Evolutionary conservation across 106 monocot species (phyloP), one percentile per base, ranked within the genome.

Genomic region (Gastrodia elata): DNA sequence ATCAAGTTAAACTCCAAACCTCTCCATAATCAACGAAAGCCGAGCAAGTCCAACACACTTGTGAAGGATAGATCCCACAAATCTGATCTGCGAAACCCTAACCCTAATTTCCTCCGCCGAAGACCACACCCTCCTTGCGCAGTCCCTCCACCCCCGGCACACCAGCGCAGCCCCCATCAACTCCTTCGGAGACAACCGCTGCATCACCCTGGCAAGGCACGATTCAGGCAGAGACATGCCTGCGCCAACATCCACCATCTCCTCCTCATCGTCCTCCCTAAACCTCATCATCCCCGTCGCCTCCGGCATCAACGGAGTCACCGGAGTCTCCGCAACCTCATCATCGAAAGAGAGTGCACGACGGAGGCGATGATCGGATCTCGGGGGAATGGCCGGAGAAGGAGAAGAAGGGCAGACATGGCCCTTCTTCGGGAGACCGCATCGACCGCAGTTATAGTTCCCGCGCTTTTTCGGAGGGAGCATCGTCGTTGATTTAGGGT

Each of bases 391-490:
- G 22, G 71, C 33, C 8, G 81, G 40, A 74, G 38, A 48, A 74
- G 73, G 64, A 55, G 59, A 37, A 44, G 77, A 43, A 64, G 76
- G 0, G 80, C 97, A 98, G 55, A 88, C 80, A 76, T 98, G 98
- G 67, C 98, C 98, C 78, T 89, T 90, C 84, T 98, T 98, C 13
- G 93, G 98, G 34, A 83, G 84, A 38, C 98, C 98, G 64, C 98
- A 98, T 18, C 93, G 90, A 56, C 98, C 98, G 70, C 98, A 98
- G 88, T 93, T 98, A 80, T 98, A 98, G 83, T 77, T 98, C 48
- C 98, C 98, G 8, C 93, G 91, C 61, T 83, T 78, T 85, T 93
- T 93, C 14, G 75, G 61, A 0, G 73, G 74, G 14, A 44, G 68
- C 36, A 48, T 38, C 58, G 55, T 72, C n/a, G 68, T 72, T 18